Conservation (phyloP, 768 basidiomycete species). For the Lepiota brunneoincarnata region DNA sequence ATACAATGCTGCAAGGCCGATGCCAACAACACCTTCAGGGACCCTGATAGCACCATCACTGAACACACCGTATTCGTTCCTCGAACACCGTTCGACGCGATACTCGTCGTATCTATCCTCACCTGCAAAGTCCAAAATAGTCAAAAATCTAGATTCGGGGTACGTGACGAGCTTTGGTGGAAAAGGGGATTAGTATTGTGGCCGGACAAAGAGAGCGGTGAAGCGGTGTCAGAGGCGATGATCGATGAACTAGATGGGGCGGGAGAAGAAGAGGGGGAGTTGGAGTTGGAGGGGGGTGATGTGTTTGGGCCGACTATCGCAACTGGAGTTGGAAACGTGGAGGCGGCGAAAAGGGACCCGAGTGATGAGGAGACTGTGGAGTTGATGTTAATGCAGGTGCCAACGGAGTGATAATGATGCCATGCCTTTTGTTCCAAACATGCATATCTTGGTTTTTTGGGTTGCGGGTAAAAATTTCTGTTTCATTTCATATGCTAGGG, state of each 20-base stretch:
- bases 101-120: conserved; percentile 36
- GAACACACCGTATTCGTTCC: conserved; percentile 8
- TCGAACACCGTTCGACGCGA: conserved; percentile 26
- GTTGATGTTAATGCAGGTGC: not conserved
- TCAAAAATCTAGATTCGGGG: conserved; percentile 47
- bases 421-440: not conserved
- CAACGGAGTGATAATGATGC: not conserved
- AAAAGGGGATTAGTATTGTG: conserved; percentile 52
- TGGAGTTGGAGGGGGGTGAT: conserved; percentile 5
- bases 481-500: no score
- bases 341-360: not conserved
- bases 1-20: conserved; percentile 41
- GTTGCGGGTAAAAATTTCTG: no score
- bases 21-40: conserved; percentile 19
- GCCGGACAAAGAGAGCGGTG: conserved; percentile 16
- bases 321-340: not conserved
- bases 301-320: conserved; percentile 8
- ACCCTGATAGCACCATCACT: not conserved
- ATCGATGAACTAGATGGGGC: conserved; percentile 4
- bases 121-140: conserved; percentile 32
- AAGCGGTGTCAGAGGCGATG: conserved; percentile 7
- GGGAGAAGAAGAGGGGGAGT: conserved; percentile 11
- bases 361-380: not conserved
- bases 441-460: no score
- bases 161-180: conserved; percentile 44